Evolutionary conservation across 2,329 filamentous ascomycete genomes (phyloP), one percentile per base, ranked within the genome.

Genomic region (Mycosphaerella sp.): DNA sequence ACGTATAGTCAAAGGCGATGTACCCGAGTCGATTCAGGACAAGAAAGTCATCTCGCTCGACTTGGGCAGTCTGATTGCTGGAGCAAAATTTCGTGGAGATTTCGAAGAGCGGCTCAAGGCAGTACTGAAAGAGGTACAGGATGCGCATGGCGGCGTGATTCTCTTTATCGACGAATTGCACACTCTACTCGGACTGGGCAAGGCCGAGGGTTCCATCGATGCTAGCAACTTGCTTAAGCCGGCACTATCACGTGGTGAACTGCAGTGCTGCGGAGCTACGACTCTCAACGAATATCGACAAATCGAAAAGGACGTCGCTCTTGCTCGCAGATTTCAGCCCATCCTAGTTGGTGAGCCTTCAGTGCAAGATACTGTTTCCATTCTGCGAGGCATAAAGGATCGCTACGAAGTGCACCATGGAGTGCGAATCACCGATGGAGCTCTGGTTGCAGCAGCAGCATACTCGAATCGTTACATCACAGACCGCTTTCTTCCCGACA

Each of bases 391-490:
- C 46, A 96, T 98, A 75, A 97, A 97, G 68, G 91, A 97, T 67
- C 89, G 90, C 62, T 98, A 98, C 66, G 93, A 97, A 70, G 89
- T 97, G 0, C 93, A 97, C 62, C 93, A 98, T 66, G 92, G 93
- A 72, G 92, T 97, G 0, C 81, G 91, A 51, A 97, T 98, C 61
- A 95, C 89, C 0, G 93, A 97, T 65, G 86, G 87, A 1, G 90
- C 93, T 6, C 75, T 97, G 9, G 92, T 98, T 11, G 90, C 93
- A 1, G 92, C 93, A 2, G 91, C 92, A 2, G 87, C 89, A 0
- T 87, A 95, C 67, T 93, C 88, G 59, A 97, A 97, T 66, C 86
- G 93, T 48, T 98, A 97, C 70, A 93, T 98, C 62, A 96, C 91
- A 11, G 92, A 97, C 67, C 85, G 93, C 1, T 97, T 95, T 72